Evolutionary conservation across 2,329 filamentous ascomycete genomes (phyloP), one percentile per base, ranked within the genome.

Genomic region (Pleurostoma richardsiae): DNA sequence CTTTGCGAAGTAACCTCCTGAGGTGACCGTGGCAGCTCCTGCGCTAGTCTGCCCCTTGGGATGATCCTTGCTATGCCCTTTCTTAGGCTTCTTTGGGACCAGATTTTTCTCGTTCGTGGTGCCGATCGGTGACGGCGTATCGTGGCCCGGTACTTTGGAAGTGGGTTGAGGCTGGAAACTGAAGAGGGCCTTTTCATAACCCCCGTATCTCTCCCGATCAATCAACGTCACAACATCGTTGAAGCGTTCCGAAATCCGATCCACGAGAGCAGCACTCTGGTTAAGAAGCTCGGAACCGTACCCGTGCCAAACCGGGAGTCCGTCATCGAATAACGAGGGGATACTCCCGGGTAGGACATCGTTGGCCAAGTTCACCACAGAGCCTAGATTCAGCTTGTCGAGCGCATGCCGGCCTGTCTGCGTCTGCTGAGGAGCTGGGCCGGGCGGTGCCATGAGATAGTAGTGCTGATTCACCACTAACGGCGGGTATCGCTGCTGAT

Each of bases 161-260:
- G 19, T 19, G 19, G 19, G 19, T 19, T 19, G 29, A 1, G 61
- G 53, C 44, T 63, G 62, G 55, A 68, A 75, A 6, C 61, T 59
- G 46, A 73, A 73, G 33, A 85, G 64, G 45, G 80, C 78, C 44
- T 69, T 71, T 57, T 86, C 79, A 49, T 76, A 66, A 4, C 77
- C 76, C 10, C 62, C 56, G 29, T 73, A 72, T 30, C 66, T 69
- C 29, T 87, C 85, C 26, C 75, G 71, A 60, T 91, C 87, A 46
- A 91, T 90, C 29, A 78, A 72, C 1, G 86, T 88, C 60, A 91
- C 80, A 47, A 89, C 74, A 40, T 80, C 68, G 60, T 88, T 78
- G 50, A 91, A 76, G 44, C 81, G 81, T 4, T 71, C 70, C 10
- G 73, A 77, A 41, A 90, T 77, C 46, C 80, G 68, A 56, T 87